Base-by-base conservation (phyloP, 768 basidiomycete species). In the Daedalea quercina region DNA sequence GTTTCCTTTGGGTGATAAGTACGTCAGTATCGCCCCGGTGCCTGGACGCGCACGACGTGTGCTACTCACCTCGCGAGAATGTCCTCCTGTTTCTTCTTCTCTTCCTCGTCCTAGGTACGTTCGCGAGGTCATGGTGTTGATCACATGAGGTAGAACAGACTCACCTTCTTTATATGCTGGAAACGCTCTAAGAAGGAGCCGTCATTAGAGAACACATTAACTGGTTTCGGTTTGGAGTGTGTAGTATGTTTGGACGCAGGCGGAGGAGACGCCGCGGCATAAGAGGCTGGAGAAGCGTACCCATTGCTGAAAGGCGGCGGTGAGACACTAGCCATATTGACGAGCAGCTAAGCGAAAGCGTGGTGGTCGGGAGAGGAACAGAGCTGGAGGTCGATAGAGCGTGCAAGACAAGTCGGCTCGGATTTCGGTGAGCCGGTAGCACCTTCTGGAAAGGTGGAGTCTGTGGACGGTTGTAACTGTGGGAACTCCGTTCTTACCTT, bases 131-230 rank as follows among this genome's bases (percentile, higher is more conserved):
- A 20, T 9, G 19, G 19, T 31, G 23, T 22, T 2, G 23, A 43
- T 20, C 50, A 42, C 20, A 26, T 41, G n/a, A 24, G 37, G 43
- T 24, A 37, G 40, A 9, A 24, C 13, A 20, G 59, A 70, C 44
- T 57, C 28, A 80, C 84, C 77, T 73, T 76, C 67, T 76, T 78
- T 44, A 70, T 69, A 26, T 78, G 76, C 65, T 82, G 79, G 60
- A 85, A 76, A 9, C 82, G 75, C 58, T 85, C 77, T 51, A 85
- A 68, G 64, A 85, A 86, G 9, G 82, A 83, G 8, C 84, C 84
- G 58, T 85, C 84, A 63, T 85, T 78, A 51, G 82, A 74, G 63
- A 87, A 87, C 20, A 85, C 76, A 62, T 85, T 86, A 45, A 72
- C 69, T 12, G 75, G 69, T 57, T 79, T 82, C 35, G 70, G 42